phyloP scores from a whole-genome alignment of 345 rosid genomes.

The Balakata baccata region DNA sequence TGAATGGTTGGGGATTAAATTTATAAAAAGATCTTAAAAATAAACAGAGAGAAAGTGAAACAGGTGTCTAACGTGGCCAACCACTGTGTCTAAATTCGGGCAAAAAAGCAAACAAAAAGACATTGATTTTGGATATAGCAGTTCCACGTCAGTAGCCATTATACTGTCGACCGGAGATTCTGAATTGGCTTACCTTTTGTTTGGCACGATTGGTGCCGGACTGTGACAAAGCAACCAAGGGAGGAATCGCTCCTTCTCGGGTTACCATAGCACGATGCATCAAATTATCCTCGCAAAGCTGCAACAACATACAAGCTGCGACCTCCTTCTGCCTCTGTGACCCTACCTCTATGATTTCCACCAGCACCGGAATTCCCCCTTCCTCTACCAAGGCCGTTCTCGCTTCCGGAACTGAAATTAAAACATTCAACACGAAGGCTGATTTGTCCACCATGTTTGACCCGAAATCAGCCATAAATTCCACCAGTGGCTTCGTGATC shows the following conservation, averaged over 20 bases:
- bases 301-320: constrained; percentile 60
- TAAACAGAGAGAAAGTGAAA: background rate
- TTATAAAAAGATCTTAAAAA: no score
- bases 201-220: constrained; percentile 85
- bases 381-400: constrained; percentile 71
- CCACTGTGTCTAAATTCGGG: background rate
- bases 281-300: constrained; percentile 66
- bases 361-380: constrained; percentile 87
- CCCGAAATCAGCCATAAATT: constrained; percentile 89
- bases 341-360: constrained; percentile 83
- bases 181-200: constrained; percentile 48
- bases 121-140: constrained; percentile 4
- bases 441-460: constrained; percentile 98
- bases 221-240: constrained; percentile 77
- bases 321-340: constrained; percentile 87
- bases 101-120: constrained; percentile 8
- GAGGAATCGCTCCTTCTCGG: constrained; percentile 95
- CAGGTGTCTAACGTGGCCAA: constrained; percentile 37
- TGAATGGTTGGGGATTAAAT: background rate
- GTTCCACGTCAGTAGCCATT: constrained; percentile 29
- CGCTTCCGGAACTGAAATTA: constrained; percentile 62
- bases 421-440: constrained; percentile 58
- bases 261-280: constrained; percentile 67
- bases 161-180: background rate
- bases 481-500: constrained; percentile 79